Evolutionary conservation across 192 early-diverging fungal species (phyloP).

Genomic region (Helicostylum pulchrum): DNA sequence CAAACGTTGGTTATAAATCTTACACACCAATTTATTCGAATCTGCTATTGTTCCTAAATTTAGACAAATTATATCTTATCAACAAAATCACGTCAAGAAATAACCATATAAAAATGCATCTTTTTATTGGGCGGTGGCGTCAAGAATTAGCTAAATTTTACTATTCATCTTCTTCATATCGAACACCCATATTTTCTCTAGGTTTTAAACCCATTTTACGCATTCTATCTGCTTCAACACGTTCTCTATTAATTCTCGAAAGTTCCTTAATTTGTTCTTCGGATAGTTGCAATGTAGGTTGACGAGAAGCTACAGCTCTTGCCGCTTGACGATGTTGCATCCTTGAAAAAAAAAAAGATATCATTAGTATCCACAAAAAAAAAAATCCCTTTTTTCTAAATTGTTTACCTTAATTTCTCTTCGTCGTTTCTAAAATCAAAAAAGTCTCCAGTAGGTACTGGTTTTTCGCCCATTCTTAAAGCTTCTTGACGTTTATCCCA

Average conservation of each 20-base stretch:
- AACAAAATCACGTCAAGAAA: too few relatives aligned
- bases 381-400: neutral
- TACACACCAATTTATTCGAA: too few relatives aligned
- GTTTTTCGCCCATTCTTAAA: slow-evolving; percentile 44
- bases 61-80: too few relatives aligned
- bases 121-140: too few relatives aligned
- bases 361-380: neutral
- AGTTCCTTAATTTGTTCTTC: slow-evolving; percentile 48
- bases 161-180: slow-evolving; percentile 40
- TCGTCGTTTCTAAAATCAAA: slow-evolving; percentile 53
- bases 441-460: slow-evolving; percentile 8
- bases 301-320: slow-evolving; percentile 12
- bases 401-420: slow-evolving; percentile 39
- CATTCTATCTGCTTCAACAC: slow-evolving; percentile 50
- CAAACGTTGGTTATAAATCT: too few relatives aligned
- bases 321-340: slow-evolving; percentile 28
- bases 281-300: slow-evolving; percentile 25
- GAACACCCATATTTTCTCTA: slow-evolving; percentile 45
- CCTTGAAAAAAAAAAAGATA: slow-evolving; percentile 17
- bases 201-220: slow-evolving; percentile 50
- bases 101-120: too few relatives aligned
- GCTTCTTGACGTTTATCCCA: slow-evolving; percentile 49
- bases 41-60: too few relatives aligned
- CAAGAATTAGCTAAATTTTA: too few relatives aligned
- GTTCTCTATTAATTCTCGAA: slow-evolving; percentile 37